phyloP scores from a whole-genome alignment of 805 yeast genomes.

The Barnettozyma californica region DNA sequence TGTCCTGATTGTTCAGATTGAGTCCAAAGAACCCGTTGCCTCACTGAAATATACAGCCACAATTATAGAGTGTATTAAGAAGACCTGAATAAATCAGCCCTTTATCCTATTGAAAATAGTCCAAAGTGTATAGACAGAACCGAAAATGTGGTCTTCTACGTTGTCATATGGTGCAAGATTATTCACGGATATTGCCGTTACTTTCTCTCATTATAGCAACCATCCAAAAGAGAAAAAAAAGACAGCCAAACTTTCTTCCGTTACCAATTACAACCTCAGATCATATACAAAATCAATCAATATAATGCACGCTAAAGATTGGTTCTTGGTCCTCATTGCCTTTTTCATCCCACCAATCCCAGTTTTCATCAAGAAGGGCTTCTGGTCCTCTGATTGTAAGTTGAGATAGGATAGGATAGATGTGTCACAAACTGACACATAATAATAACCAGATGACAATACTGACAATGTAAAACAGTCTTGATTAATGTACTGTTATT shows the following conservation, averaged over 20 bases:
- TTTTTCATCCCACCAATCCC: slow-evolving; percentile 70
- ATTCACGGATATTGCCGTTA: neutral
- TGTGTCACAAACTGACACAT: neutral
- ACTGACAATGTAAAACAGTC: slow-evolving; percentile 19
- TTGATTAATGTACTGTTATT: slow-evolving; percentile 57
- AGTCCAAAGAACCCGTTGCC: no score
- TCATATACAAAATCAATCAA: neutral
- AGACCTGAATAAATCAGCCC: no score
- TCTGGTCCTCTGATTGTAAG: slow-evolving; percentile 46
- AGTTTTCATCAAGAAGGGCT: slow-evolving; percentile 63
- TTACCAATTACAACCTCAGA: neutral
- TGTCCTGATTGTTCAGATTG: no score
- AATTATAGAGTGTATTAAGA: no score
- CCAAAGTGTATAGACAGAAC: no score
- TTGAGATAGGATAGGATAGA: no score
- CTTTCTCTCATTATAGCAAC: neutral
- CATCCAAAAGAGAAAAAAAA: neutral
- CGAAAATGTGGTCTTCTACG: no score
- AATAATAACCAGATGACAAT: no score
- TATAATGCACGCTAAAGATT: slow-evolving; percentile 40
- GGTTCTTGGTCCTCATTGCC: slow-evolving; percentile 65
- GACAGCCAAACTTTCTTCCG: neutral
- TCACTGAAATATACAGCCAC: no score
- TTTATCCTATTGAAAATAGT: no score
- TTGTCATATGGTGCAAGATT: neutral